Evolutionary conservation across 1,139 yeast genomes (phyloP).

Genomic region (Pichia sp.): DNA sequence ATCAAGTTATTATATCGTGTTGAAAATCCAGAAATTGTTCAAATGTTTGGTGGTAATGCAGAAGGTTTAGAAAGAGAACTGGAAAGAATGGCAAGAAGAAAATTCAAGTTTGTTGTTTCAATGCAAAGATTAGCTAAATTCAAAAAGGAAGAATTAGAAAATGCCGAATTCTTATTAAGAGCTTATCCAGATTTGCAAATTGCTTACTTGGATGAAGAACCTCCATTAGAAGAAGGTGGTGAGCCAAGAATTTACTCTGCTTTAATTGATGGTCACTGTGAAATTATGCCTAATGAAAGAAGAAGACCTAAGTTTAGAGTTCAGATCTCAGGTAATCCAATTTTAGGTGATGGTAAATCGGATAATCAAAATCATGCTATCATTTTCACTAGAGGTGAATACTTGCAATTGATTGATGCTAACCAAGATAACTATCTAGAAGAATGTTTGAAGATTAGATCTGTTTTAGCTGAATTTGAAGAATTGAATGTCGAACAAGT

Average conservation of each 20-base stretch:
- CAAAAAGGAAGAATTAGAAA: conserved; percentile 95
- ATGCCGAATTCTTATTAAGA: conserved; percentile 94
- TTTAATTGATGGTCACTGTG: conserved; percentile 97
- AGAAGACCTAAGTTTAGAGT: conserved; percentile 98
- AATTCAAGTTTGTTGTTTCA: conserved; percentile 92
- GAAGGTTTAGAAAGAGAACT: conserved; percentile 90
- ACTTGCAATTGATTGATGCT: conserved; percentile 95
- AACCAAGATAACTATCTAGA: conserved; percentile 97
- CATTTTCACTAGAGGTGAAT: conserved; percentile 98
- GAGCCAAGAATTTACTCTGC: conserved; percentile 97
- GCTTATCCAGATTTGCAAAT: conserved; percentile 98
- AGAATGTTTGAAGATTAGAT: conserved; percentile 96
- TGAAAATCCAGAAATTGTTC: conserved; percentile 96
- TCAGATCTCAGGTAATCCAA: conserved; percentile 97
- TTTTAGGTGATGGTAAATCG: conserved; percentile 98
- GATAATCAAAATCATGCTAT: conserved; percentile 97
- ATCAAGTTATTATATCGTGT: conserved; percentile 95
- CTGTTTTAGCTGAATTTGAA: conserved; percentile 96
- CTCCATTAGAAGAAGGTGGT: conserved; percentile 77
- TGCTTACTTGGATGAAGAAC: conserved; percentile 95
- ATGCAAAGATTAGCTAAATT: conserved; percentile 98
- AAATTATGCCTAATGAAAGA: conserved; percentile 93
- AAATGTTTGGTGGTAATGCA: conserved; percentile 81
- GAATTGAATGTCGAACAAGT: conserved; percentile 84
- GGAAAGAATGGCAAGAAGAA: conserved; percentile 99